Percentiles rank a stretch among this genome's conserved stretches.
Evolutionary conservation across 2,329 filamentous ascomycete genomes (phyloP).

Genomic region (Diaporthe citri): DNA sequence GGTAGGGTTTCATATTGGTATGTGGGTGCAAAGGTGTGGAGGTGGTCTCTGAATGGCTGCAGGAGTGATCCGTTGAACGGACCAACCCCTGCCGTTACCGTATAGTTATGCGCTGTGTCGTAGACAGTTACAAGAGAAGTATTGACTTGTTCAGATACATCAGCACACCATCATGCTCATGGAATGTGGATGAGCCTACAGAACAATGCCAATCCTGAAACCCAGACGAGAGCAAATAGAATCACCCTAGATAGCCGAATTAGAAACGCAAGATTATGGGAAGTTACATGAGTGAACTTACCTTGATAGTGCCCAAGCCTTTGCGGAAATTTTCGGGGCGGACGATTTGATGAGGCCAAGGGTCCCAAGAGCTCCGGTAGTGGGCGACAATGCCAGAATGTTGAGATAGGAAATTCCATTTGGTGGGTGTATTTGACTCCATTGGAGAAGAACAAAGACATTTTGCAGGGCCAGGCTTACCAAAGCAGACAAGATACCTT

Average conservation of each 20-base stretch:
- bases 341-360: background rate
- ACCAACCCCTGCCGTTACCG: slow-evolving; percentile 39
- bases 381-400: background rate
- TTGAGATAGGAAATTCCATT: background rate
- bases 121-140: slow-evolving; percentile 41
- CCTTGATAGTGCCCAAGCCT: background rate
- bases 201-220: background rate
- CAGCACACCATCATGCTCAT: too few species aligned
- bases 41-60: slow-evolving; percentile 29
- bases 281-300: background rate
- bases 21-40: slow-evolving; percentile 3
- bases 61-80: slow-evolving; percentile 42
- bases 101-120: slow-evolving; percentile 40
- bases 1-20: slow-evolving; percentile 31
- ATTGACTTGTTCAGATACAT: slow-evolving; percentile 22
- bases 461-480: background rate
- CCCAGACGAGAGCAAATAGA: background rate
- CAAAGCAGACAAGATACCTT: background rate
- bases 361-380: background rate
- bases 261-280: too few species aligned
- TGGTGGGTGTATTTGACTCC: background rate
- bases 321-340: background rate
- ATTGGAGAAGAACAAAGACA: background rate
- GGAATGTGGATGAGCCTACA: background rate
- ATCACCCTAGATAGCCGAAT: background rate